These are phyloP conservation scores for Gossypium schwendimanii DNA, from an alignment of 441 rosid species.

Conservation along the genomic window DNA sequence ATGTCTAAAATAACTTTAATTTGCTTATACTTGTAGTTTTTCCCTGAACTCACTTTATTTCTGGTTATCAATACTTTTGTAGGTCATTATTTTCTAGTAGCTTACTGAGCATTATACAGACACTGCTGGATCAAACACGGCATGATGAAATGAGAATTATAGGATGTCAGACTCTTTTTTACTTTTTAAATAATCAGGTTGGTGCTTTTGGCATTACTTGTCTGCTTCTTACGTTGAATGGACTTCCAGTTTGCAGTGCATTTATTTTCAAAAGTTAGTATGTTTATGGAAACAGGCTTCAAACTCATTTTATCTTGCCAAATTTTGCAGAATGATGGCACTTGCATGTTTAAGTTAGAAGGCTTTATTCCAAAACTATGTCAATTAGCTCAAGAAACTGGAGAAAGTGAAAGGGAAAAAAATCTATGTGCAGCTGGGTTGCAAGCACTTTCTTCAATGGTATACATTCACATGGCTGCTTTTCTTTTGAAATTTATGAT, in stretches of 20 bases:
- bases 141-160: slow-evolving; percentile 65
- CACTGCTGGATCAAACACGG: slow-evolving; percentile 69
- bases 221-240: slow-evolving; percentile 4
- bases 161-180: slow-evolving; percentile 78
- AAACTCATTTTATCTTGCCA: slow-evolving; percentile 15
- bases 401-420: slow-evolving; percentile 53
- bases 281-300: slow-evolving; percentile 5
- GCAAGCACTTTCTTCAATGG: slow-evolving; percentile 73
- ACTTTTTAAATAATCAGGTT: slow-evolving; percentile 86
- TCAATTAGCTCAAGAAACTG: slow-evolving; percentile 66
- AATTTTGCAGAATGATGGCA: slow-evolving; percentile 65
- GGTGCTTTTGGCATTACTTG: slow-evolving; percentile 15
- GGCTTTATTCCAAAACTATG: slow-evolving; percentile 74
- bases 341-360: slow-evolving; percentile 76
- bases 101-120: slow-evolving; percentile 60
- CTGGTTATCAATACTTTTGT: slow-evolving; percentile 19
- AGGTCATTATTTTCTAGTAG: slow-evolving; percentile 85
- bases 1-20: neutral
- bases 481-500: slow-evolving; percentile 1
- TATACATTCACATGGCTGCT: slow-evolving; percentile 17
- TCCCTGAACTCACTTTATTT: slow-evolving; percentile 12
- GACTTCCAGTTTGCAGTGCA: slow-evolving; percentile 22
- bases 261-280: slow-evolving; percentile 8
- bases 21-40: slow-evolving; percentile 9
- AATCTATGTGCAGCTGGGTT: slow-evolving; percentile 51